Base-by-base conservation (phyloP, 768 basidiomycete genomes). In the Termitomyces sp. region DNA sequence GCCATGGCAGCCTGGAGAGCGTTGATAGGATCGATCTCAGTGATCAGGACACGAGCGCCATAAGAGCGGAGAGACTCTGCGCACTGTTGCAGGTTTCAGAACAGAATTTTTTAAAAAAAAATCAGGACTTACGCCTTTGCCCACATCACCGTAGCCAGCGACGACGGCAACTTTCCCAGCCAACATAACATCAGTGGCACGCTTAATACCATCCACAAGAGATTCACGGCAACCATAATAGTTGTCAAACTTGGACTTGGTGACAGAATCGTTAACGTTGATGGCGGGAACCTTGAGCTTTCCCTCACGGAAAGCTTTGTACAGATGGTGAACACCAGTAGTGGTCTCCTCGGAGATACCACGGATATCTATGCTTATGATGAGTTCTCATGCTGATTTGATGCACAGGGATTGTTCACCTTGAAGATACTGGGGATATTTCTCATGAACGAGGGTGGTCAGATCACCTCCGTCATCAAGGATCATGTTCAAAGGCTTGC, bases 21-120 rank as follows among this genome's bases (percentile, higher is more conserved):
- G 73, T 99, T 99, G 87, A 99, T 99, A 62, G 97, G 97, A 77
- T 99, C 97, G 71, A 99, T 97, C 75, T 99, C 97, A 62, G 97
- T 98, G 69, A 99, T 72, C 66, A 99, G 66, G 42, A 98, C 96
- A 68, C 97, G 95, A 62, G 95, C 87, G 71, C 97, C 97, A 73
- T 98, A 99, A n/a, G 94, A 91, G 51, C 87, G 85, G 66, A 99
- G 87, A 21, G 97, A 93, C 75, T 98, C 95, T 54, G 96, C 96
- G 72, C 97, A 99, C 92, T 95, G 63, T n/a, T 52, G 12, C n/a
- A 9, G n/a, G 21, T 49, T 9, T 55, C 27, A 59, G 53, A 34
- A 21, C 27, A n/a, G 25, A 31, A 41, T n/a, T n/a, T 29, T 29
- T 3, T 17, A 14, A 23, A 14, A 17, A 40, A 32, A 38, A 17